These are phyloP conservation scores for Pyrus pyrifolia DNA, from an alignment of 306 rosid species.

Conservation along the genomic window DNA sequence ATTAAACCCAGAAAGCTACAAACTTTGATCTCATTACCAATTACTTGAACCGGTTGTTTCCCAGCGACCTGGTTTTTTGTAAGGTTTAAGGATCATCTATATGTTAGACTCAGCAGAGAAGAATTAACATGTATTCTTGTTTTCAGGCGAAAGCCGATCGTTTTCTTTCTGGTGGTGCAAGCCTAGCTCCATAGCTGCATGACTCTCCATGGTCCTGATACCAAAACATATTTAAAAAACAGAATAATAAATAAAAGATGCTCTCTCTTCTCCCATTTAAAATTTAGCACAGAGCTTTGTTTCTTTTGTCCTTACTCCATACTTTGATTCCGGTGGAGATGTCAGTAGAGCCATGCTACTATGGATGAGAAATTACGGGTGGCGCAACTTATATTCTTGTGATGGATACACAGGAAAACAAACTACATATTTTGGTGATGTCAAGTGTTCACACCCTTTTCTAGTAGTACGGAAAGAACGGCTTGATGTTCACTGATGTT, in stretches of 20 bases:
- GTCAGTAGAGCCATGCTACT: background rate
- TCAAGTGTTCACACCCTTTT: background rate
- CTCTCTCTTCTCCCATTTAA: background rate
- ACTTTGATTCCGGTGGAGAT: background rate
- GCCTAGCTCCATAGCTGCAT: slow-evolving; percentile 80
- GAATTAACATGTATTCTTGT: background rate
- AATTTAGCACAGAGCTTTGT: background rate
- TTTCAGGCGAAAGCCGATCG: slow-evolving; percentile 88
- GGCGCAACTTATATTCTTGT: background rate
- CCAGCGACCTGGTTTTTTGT: slow-evolving; percentile 18
- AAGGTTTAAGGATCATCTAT: background rate
- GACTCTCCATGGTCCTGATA: slow-evolving; percentile 99
- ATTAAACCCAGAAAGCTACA: background rate
- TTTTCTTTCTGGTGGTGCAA: slow-evolving; percentile 86
- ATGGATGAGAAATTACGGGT: background rate
- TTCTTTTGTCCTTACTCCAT: background rate
- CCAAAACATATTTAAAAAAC: slow-evolving; percentile 46
- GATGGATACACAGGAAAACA: background rate
- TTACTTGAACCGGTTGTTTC: slow-evolving; percentile 54
- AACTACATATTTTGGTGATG: background rate
- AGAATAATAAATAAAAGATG: background rate
- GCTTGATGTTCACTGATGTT: background rate
- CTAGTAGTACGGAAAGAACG: background rate
- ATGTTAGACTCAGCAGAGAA: background rate
- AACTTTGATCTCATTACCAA: slow-evolving; percentile 27